A percentile compares a stretch with the other conserved stretches of the same genome.
Evolutionary conservation across 2,329 filamentous ascomycete genomes (phyloP).

Genomic region (Ceratocystis papillata): DNA sequence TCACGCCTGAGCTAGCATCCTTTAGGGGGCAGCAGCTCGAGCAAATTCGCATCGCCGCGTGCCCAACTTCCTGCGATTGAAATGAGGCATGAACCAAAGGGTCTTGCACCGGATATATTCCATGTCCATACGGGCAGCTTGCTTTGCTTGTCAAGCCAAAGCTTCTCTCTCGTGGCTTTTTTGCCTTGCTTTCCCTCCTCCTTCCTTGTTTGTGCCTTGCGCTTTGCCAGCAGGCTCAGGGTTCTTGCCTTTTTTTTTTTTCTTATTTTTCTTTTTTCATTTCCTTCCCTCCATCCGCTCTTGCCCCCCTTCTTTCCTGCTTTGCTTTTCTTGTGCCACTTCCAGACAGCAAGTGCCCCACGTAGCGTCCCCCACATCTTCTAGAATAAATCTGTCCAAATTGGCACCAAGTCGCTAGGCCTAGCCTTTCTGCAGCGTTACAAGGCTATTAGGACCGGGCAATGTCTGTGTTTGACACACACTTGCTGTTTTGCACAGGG

Average conservation of each 20-base stretch:
- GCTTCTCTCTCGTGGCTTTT: background rate
- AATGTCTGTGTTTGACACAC: background rate
- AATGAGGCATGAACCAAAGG: constrained; percentile 9
- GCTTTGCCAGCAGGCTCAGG: background rate
- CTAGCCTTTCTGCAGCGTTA: background rate
- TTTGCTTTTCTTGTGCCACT: background rate
- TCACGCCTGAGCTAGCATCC: background rate
- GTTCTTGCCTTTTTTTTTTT: constrained; percentile 1
- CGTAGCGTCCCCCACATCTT: constrained; percentile 2
- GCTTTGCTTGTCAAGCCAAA: background rate
- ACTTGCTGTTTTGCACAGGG: background rate
- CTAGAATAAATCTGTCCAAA: constrained; percentile 1
- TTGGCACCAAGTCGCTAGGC: background rate
- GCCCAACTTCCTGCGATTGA: background rate
- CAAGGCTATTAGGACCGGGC: background rate
- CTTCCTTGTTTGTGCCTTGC: background rate
- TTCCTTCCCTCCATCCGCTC: background rate
- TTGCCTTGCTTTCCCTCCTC: background rate
- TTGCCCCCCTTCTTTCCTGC: background rate
- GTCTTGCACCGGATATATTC: background rate
- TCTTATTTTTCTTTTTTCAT: background rate
- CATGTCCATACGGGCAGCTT: background rate
- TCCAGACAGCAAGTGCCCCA: background rate
- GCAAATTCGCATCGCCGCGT: background rate
- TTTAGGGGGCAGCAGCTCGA: background rate